These are phyloP conservation scores for Leishmania martiniquensis DNA, from an alignment of 208 protist species.

Conservation along the genomic window DNA sequence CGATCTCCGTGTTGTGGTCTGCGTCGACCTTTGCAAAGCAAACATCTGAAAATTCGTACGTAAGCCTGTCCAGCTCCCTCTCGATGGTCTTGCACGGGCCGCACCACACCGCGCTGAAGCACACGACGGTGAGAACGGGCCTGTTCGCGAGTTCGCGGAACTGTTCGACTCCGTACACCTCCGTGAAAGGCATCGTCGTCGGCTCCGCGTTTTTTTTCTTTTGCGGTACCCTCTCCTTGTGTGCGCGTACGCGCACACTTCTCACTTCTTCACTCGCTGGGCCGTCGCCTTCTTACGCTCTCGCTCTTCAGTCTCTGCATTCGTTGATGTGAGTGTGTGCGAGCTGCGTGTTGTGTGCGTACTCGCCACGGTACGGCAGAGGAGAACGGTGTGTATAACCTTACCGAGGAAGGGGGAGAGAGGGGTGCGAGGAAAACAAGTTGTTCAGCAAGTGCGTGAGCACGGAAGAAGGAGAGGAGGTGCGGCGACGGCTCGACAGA, in stretches of 20 bases:
- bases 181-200: constrained; percentile 59
- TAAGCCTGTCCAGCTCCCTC: constrained; percentile 74
- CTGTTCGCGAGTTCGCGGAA: constrained; percentile 76
- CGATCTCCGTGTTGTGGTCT: constrained; percentile 85
- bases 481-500: neutral
- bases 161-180: constrained; percentile 75
- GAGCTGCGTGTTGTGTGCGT: neutral
- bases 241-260: neutral
- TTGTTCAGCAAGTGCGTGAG: neutral
- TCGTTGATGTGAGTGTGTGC: neutral
- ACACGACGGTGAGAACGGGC: constrained; percentile 58
- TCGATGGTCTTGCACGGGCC: constrained; percentile 82
- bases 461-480: neutral
- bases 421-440: neutral
- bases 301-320: neutral
- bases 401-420: neutral
- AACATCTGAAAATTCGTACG: constrained; percentile 74
- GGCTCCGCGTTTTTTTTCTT: neutral
- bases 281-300: neutral
- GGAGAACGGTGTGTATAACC: neutral
- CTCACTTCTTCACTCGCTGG: neutral
- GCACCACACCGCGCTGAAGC: constrained; percentile 85
- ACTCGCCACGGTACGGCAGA: neutral
- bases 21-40: constrained; percentile 78
- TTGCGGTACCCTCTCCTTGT: neutral